Evolutionary conservation across 495 filamentous ascomycete genomes (phyloP).

Genomic region (Trichoderma gamsii): DNA sequence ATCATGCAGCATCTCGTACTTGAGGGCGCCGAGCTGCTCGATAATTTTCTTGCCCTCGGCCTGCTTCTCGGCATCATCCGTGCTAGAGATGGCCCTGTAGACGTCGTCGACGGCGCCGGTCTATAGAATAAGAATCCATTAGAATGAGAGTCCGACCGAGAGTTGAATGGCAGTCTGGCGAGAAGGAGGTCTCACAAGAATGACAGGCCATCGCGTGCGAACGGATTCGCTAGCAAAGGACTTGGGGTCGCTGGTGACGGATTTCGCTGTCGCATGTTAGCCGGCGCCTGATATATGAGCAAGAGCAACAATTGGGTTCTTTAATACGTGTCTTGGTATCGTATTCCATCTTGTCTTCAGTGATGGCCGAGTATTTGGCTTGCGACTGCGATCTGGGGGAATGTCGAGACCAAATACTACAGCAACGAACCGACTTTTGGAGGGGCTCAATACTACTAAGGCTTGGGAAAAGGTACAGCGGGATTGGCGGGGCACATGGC

Average conservation of each 20-base stretch:
- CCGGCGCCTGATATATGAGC: neutral
- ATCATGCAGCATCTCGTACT: slow-evolving; percentile 94
- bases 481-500: slow-evolving; percentile 7
- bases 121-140: slow-evolving; percentile 36
- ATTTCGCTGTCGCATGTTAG: slow-evolving; percentile 52
- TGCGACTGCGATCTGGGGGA: neutral
- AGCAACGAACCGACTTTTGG: neutral
- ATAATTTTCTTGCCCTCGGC: slow-evolving; percentile 84
- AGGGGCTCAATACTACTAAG: neutral
- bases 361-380: neutral
- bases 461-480: neutral
- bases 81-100: slow-evolving; percentile 63
- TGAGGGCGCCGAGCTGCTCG: slow-evolving; percentile 70
- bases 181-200: slow-evolving; percentile 55
- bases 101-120: slow-evolving; percentile 93
- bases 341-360: slow-evolving; percentile 46
- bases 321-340: slow-evolving; percentile 50
- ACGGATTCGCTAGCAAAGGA: slow-evolving; percentile 85
- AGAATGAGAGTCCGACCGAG: neutral
- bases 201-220: slow-evolving; percentile 84
- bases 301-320: neutral
- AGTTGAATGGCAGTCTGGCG: neutral
- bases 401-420: neutral
- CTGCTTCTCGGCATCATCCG: slow-evolving; percentile 54
- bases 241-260: slow-evolving; percentile 68